Evolutionary conservation across 306 rosid genomes (phyloP), one percentile per base, ranked within the genome.

Genomic region (Luffa aegyptiaca): DNA sequence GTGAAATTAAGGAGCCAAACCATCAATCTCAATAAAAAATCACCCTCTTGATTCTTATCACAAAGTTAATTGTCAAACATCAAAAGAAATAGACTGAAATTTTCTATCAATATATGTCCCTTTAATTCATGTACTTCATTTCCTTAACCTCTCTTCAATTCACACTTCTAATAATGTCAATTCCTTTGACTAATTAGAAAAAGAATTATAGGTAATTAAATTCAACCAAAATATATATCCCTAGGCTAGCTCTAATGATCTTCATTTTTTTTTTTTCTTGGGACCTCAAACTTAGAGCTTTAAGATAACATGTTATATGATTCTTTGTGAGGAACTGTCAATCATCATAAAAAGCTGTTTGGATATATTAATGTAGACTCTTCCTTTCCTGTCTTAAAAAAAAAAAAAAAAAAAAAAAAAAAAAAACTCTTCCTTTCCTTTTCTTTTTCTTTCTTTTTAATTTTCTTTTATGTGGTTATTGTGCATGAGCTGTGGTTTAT

Each of bases 401-500:
- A n/a, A n/a, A n/a, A n/a, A n/a, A n/a, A n/a, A n/a, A n/a, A n/a
- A n/a, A n/a, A n/a, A n/a, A n/a, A n/a, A n/a, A n/a, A n/a, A n/a
- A n/a, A n/a, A n/a, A n/a, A n/a, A n/a, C 75, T 71, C 48, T 36
- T 64, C 17, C 69, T 26, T 49, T 49, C 55, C 1, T 45, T 45
- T 61, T 10, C 76, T 45, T 44, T 44, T 8, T 12, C 36, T 64
- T 64, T 16, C 2, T 12, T 5, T 65, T 59, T 35, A 9, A 9
- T 16, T 36, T 36, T 35, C 45, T 66, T 66, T 39, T 66, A 10
- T 59, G 37, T 59, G 36, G 14, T 59, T 59, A 37, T n/a, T 37
- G 45, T 39, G 52, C 52, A 69, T 71, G 76, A 71, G 41, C 41
- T 71, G 57, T 71, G 76, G 76, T 71, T 45, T 71, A 71, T 71